Evolutionary conservation across 1,284 basidiomycete genomes (phyloP).

Genomic region (Afroboletus lepidellus): DNA sequence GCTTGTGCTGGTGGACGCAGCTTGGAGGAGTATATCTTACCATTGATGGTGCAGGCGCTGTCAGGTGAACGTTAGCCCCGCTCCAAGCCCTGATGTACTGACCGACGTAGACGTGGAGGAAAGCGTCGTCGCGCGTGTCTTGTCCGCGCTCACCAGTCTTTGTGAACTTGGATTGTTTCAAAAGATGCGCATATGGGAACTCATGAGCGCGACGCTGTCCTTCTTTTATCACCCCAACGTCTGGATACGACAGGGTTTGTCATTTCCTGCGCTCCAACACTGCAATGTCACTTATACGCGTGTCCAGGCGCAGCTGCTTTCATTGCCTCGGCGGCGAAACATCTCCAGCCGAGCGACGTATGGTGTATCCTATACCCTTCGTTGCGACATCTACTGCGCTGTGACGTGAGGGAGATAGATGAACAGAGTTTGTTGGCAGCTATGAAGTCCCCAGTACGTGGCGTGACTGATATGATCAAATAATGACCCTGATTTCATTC

Average conservation of each 20-base stretch:
- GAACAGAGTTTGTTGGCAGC: slow-evolving; percentile 73
- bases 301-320: slow-evolving; percentile 77
- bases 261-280: background rate
- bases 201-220: slow-evolving; percentile 83
- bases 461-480: slow-evolving; percentile 6
- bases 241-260: slow-evolving; percentile 90
- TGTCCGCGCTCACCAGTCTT: slow-evolving; percentile 81
- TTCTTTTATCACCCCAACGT: slow-evolving; percentile 94
- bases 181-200: slow-evolving; percentile 92
- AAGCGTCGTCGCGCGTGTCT: slow-evolving; percentile 85
- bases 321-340: slow-evolving; percentile 79
- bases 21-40: slow-evolving; percentile 87
- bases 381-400: slow-evolving; percentile 80
- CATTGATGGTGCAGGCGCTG: slow-evolving; percentile 89
- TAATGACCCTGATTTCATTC: background rate
- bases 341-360: slow-evolving; percentile 80
- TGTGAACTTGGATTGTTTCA: slow-evolving; percentile 86
- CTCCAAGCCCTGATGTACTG: background rate
- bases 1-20: slow-evolving; percentile 87
- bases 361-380: slow-evolving; percentile 98
- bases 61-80: slow-evolving; percentile 55
- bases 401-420: slow-evolving; percentile 79
- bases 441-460: slow-evolving; percentile 75
- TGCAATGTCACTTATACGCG: background rate
- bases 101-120: slow-evolving; percentile 82